These are phyloP conservation scores for Barnettozyma vustinii DNA, from an alignment of 805 yeast genomes.

Conservation along the genomic window DNA sequence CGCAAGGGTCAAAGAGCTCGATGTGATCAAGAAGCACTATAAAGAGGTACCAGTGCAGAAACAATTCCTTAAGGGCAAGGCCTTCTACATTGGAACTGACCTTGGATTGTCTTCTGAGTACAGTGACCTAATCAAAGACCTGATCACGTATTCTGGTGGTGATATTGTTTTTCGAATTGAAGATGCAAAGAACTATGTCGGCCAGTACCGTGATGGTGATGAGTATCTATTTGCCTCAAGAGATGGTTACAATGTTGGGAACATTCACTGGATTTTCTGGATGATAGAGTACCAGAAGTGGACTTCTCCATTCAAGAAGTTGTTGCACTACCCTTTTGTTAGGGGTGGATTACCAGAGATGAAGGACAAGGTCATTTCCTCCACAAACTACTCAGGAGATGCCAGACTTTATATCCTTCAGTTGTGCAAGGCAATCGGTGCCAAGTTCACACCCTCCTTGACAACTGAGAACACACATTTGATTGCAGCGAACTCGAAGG, in stretches of 20 bases:
- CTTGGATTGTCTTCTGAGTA: constrained; percentile 45
- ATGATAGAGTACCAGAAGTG: constrained; percentile 52
- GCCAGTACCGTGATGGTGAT: constrained; percentile 55
- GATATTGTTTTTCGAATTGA: constrained; percentile 26
- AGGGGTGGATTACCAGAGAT: constrained; percentile 47
- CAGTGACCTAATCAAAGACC: constrained; percentile 32
- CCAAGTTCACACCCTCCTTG: constrained; percentile 60
- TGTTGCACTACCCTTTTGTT: constrained; percentile 67
- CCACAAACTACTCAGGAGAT: constrained; percentile 83
- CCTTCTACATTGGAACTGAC: constrained; percentile 50
- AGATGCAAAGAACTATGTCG: constrained; percentile 48
- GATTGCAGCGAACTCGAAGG: constrained; percentile 59
- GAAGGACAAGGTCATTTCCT: constrained; percentile 50
- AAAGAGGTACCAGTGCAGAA: constrained; percentile 1
- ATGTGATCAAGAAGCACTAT: background rate
- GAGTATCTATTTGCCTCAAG: constrained; percentile 44
- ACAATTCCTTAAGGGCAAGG: constrained; percentile 37
- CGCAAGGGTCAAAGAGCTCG: constrained; percentile 9
- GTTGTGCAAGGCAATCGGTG: constrained; percentile 67
- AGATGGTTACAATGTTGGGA: constrained; percentile 47
- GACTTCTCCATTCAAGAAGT: constrained; percentile 46
- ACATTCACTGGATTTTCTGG: constrained; percentile 69
- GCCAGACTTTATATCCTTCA: constrained; percentile 67
- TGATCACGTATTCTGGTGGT: constrained; percentile 56
- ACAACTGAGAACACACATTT: constrained; percentile 66